Conservation (phyloP, 371 early-diverging fungal species). For the Parasitella parasitica region DNA sequence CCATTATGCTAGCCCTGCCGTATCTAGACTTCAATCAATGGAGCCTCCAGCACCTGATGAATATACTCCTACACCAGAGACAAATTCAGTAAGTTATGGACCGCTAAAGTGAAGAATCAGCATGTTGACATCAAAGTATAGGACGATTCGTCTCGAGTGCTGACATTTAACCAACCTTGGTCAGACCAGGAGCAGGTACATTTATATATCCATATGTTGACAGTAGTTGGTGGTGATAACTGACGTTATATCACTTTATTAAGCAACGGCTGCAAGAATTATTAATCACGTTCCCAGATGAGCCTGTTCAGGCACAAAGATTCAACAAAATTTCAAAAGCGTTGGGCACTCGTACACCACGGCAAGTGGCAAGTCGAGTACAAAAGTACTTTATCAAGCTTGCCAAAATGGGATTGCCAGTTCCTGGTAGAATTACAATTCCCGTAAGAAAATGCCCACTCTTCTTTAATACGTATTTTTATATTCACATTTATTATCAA, state of each 20-base stretch:
- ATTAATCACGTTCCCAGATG: constrained; percentile 59
- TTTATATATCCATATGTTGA: too few species aligned
- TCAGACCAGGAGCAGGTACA: constrained; percentile 64
- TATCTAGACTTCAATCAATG: constrained; percentile 17
- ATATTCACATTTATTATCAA: background rate
- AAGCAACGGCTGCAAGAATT: constrained; percentile 55
- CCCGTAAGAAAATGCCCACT: constrained; percentile 27
- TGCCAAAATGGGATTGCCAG: constrained; percentile 62
- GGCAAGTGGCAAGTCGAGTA: constrained; percentile 65
- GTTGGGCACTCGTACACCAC: constrained; percentile 60
- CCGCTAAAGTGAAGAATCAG: background rate
- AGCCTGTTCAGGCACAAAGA: constrained; percentile 62
- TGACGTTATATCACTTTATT: background rate
- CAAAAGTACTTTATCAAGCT: constrained; percentile 71
- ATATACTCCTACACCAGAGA: background rate
- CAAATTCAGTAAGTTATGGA: background rate
- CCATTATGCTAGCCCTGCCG: background rate
- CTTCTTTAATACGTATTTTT: background rate
- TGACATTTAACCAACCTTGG: constrained; percentile 62
- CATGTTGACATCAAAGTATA: background rate
- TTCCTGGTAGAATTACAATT: constrained; percentile 59
- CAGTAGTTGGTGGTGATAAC: background rate
- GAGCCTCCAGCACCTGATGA: constrained; percentile 33
- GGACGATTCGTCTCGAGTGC: constrained; percentile 24
- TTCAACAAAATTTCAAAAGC: constrained; percentile 65